phyloP scores from a whole-genome alignment of 805 yeast genomes.

The Ogataea salicorniae region DNA sequence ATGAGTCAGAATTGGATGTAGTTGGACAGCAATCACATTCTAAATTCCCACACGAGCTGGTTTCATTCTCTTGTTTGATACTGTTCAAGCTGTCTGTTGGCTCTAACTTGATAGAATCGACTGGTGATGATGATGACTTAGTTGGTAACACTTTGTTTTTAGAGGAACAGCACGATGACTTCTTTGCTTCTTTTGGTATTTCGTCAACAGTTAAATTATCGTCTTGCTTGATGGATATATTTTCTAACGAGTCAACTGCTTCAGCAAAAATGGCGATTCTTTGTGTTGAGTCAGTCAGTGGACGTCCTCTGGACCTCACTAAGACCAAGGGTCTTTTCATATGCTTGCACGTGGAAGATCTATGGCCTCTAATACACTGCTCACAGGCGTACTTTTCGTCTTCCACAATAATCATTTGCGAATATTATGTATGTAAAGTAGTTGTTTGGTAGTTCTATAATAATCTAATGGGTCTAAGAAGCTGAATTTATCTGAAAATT shows the following conservation, averaged over 20 bases:
- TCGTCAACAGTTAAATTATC: neutral
- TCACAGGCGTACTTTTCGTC: conserved; percentile 79
- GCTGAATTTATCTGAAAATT: too few relatives aligned
- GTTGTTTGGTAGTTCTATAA: neutral
- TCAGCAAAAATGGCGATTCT: conserved; percentile 58
- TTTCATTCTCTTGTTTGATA: neutral
- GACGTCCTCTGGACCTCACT: conserved; percentile 88
- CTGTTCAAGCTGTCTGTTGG: too few relatives aligned
- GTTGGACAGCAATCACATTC: too few relatives aligned
- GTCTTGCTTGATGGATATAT: neutral
- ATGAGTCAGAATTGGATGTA: neutral
- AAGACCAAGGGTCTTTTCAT: conserved; percentile 73
- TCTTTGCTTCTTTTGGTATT: neutral
- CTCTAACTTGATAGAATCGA: too few relatives aligned
- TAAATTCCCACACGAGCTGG: neutral
- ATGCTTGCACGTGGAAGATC: conserved; percentile 85
- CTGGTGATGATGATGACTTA: too few relatives aligned
- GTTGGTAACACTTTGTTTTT: neutral
- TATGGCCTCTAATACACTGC: conserved; percentile 87
- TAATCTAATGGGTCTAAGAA: too few relatives aligned
- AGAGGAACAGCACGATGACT: conserved; percentile 4
- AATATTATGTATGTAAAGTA: neutral
- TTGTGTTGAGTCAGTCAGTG: conserved; percentile 53
- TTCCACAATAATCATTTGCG: conserved; percentile 66
- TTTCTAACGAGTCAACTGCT: conserved; percentile 8